Conservation (phyloP, 208 protist species). For the Plasmodiophora brassicae region DNA sequence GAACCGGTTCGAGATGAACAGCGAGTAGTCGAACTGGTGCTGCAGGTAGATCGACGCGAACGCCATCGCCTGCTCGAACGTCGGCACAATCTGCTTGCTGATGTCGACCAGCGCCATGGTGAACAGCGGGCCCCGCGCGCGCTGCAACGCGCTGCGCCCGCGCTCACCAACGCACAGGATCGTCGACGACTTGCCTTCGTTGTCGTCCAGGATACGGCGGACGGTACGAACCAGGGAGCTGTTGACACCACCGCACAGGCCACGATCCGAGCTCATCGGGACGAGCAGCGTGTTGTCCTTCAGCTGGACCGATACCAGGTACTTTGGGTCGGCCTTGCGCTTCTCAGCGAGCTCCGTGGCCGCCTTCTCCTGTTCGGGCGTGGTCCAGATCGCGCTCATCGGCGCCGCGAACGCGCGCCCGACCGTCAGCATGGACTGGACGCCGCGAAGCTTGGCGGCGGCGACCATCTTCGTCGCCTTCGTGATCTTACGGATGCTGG, state of each 20-base stretch:
- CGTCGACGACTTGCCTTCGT: neutral
- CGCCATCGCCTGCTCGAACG: constrained; percentile 42
- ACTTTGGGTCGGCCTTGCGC: neutral
- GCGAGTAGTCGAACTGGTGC: constrained; percentile 50
- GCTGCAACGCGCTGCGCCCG: neutral
- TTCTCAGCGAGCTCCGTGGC: neutral
- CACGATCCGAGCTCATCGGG: constrained; percentile 56
- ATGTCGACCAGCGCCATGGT: constrained; percentile 29
- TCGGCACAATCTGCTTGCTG: constrained; percentile 15
- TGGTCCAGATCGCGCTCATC: neutral
- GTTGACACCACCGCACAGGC: constrained; percentile 62
- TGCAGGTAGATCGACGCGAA: constrained; percentile 39
- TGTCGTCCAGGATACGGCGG: constrained; percentile 17
- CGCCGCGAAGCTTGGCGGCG: constrained; percentile 55
- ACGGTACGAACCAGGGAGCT: constrained; percentile 41
- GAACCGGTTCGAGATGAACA: constrained; percentile 59
- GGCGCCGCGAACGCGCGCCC: neutral
- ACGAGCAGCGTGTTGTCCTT: constrained; percentile 17
- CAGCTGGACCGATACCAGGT: neutral
- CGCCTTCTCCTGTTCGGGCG: neutral
- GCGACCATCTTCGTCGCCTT: constrained; percentile 63
- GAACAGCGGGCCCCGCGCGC: neutral
- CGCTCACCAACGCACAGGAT: neutral
- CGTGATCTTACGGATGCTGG: constrained; percentile 57
- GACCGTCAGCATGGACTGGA: constrained; percentile 44